Conservation (phyloP, 305 asterid species). For the Ilex paraguariensis region DNA sequence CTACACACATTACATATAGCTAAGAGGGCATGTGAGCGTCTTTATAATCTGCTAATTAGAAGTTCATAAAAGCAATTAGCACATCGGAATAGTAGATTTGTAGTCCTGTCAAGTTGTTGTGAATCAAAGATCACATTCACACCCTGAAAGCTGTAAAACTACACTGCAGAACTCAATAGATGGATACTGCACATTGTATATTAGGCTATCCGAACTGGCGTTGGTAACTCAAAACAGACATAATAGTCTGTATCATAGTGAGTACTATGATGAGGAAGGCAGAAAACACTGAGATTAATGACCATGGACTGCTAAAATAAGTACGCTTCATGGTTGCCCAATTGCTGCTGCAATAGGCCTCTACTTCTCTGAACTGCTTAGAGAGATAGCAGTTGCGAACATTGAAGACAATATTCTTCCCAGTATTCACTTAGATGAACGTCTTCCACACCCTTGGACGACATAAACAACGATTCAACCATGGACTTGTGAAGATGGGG, state of each 20-base stretch:
- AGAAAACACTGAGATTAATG: conserved; percentile 1
- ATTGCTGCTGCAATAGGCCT: background rate
- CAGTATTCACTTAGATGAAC: background rate
- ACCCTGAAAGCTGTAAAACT: too few relatives aligned
- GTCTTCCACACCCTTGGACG: background rate
- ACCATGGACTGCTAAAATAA: conserved; percentile 5
- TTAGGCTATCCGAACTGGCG: too few relatives aligned
- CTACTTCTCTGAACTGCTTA: background rate
- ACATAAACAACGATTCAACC: background rate
- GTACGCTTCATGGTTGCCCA: conserved; percentile 10
- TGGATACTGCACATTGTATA: too few relatives aligned
- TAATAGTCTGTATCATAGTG: background rate
- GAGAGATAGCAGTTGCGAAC: background rate
- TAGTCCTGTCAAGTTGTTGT: too few relatives aligned
- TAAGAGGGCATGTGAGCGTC: too few relatives aligned
- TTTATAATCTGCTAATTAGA: too few relatives aligned
- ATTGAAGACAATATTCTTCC: background rate
- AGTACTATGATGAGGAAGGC: background rate
- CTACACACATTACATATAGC: too few relatives aligned
- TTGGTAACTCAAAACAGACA: background rate
- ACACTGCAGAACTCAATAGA: too few relatives aligned
- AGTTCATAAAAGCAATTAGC: too few relatives aligned
- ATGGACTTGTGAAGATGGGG: background rate
- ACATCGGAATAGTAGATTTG: too few relatives aligned
- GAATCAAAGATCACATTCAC: too few relatives aligned